phyloP scores from a whole-genome alignment of 2,329 filamentous ascomycete species.

The Xylaria multiplex region DNA sequence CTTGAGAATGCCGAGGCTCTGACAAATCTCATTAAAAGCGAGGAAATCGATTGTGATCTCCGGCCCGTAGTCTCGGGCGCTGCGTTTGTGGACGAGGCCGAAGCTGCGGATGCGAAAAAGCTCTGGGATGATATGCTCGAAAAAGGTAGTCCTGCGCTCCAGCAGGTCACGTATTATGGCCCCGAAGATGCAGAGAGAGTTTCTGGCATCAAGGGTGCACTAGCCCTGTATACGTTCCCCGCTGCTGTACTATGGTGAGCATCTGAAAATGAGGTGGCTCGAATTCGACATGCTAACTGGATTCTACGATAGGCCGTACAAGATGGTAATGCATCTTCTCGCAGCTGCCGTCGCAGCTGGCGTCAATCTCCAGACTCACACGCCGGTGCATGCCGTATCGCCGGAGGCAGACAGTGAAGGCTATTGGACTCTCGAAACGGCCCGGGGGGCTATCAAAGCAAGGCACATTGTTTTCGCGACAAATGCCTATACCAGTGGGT shows the following conservation, averaged over 20 bases:
- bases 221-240: constrained; percentile 48
- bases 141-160: constrained; percentile 42
- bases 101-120: constrained; percentile 43
- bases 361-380: constrained; percentile 46
- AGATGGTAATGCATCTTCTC: constrained; percentile 46
- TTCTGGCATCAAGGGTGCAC: constrained; percentile 50
- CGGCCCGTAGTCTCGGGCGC: constrained; percentile 39
- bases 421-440: constrained; percentile 61
- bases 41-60: constrained; percentile 51
- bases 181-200: constrained; percentile 40
- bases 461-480: constrained; percentile 70
- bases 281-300: not conserved
- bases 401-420: constrained; percentile 38
- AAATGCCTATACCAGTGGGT: constrained; percentile 72
- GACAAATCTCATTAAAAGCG: constrained; percentile 46
- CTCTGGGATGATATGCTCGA: constrained; percentile 46
- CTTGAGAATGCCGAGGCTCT: constrained; percentile 43
- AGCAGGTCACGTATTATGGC: constrained; percentile 38
- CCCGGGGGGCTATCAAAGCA: constrained; percentile 63
- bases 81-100: constrained; percentile 46
- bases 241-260: constrained; percentile 40
- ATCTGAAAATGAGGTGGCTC: not conserved
- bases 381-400: constrained; percentile 41
- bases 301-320: constrained; percentile 41
- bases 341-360: constrained; percentile 34